Percentiles rank a stretch among this genome's conserved stretches.
Evolutionary conservation across 2,329 filamentous ascomycete species (phyloP).

Genomic region (Aspergillus awamori): DNA sequence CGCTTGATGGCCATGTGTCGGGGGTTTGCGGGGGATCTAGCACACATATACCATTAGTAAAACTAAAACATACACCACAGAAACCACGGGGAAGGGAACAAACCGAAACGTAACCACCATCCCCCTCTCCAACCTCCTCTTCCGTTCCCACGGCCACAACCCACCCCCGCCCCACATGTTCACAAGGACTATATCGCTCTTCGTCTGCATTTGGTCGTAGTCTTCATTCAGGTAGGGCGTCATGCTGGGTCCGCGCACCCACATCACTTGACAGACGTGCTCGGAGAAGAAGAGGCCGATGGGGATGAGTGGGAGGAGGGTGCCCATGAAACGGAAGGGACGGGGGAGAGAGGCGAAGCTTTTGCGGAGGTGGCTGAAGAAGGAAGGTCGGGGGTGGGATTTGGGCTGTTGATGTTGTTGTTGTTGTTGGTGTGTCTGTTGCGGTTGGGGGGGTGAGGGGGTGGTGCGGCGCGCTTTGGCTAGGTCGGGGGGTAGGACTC

Average conservation of each 20-base stretch:
- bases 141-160: slow-evolving; percentile 53
- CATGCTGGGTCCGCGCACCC: slow-evolving; percentile 64
- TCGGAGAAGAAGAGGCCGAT: slow-evolving; percentile 45
- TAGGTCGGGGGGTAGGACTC: slow-evolving; percentile 24
- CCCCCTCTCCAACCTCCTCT: slow-evolving; percentile 64
- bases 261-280: slow-evolving; percentile 46
- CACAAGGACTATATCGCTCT: slow-evolving; percentile 47
- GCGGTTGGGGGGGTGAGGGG: slow-evolving; percentile 4
- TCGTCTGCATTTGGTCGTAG: slow-evolving; percentile 50
- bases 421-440: slow-evolving; percentile 11
- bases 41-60: background rate
- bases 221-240: slow-evolving; percentile 74
- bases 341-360: slow-evolving; percentile 33
- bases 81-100: slow-evolving; percentile 13
- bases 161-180: slow-evolving; percentile 53
- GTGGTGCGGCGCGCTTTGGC: slow-evolving; percentile 20
- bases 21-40: slow-evolving; percentile 71
- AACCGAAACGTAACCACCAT: slow-evolving; percentile 71
- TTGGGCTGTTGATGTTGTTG: slow-evolving; percentile 13
- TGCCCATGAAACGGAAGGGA: slow-evolving; percentile 31
- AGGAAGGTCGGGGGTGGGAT: slow-evolving; percentile 17
- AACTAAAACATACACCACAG: background rate
- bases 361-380: slow-evolving; percentile 32
- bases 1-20: slow-evolving; percentile 76
- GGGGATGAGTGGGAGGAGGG: slow-evolving; percentile 39